phyloP scores from a whole-genome alignment of 1,284 basidiomycete species.

The Somion occarium region DNA sequence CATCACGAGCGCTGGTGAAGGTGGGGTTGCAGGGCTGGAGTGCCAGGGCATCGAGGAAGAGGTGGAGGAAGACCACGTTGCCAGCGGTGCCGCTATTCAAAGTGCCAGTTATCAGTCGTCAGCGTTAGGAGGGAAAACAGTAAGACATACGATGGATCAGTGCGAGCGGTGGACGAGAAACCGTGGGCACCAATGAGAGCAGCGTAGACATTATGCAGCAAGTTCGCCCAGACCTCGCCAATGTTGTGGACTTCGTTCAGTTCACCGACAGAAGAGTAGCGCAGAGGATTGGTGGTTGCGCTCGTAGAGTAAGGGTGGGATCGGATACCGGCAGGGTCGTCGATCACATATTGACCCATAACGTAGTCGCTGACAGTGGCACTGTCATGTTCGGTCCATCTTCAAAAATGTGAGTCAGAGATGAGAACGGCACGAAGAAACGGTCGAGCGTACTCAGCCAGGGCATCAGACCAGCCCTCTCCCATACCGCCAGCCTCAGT shows the following conservation, averaged over 20 bases:
- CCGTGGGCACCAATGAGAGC: conserved; percentile 37
- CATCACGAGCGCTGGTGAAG: conserved; percentile 22
- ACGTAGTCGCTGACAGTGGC: conserved; percentile 33
- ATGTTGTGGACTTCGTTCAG: conserved; percentile 36
- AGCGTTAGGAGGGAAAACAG: neutral
- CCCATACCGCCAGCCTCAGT: conserved; percentile 46
- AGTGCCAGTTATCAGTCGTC: conserved; percentile 1
- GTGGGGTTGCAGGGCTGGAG: conserved; percentile 35
- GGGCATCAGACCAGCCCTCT: conserved; percentile 51
- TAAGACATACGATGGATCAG: conserved; percentile 28
- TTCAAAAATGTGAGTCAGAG: conserved; percentile 2
- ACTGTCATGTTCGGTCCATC: conserved; percentile 34
- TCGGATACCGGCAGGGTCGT: conserved; percentile 31
- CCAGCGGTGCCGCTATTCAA: conserved; percentile 31
- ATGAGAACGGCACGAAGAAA: neutral
- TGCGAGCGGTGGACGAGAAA: conserved; percentile 34
- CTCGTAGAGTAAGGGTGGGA: conserved; percentile 37
- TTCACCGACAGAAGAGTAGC: conserved; percentile 32
- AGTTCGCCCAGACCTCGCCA: conserved; percentile 43
- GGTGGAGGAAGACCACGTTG: conserved; percentile 42
- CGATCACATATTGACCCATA: conserved; percentile 34
- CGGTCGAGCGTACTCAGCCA: conserved; percentile 37
- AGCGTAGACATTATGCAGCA: conserved; percentile 46
- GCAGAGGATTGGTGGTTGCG: conserved; percentile 13
- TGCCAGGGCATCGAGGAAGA: conserved; percentile 43